Evolutionary conservation across 2,329 filamentous ascomycete genomes (phyloP).

Genomic region (Epichloe hybrida): DNA sequence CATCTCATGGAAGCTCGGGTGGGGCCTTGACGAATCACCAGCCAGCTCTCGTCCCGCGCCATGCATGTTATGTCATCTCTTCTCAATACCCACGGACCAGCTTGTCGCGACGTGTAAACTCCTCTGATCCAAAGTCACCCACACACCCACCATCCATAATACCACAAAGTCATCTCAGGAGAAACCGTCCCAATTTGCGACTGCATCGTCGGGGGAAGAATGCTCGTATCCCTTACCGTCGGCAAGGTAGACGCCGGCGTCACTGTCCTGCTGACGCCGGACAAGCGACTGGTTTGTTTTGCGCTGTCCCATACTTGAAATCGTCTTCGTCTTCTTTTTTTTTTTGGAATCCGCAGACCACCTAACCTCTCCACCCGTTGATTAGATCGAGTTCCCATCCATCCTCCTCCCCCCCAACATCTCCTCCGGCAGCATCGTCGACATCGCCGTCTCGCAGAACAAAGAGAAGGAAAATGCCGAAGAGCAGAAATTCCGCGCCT

Average conservation of each 20-base stretch:
- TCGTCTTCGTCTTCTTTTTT: not conserved
- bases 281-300: slow-evolving; percentile 70
- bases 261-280: slow-evolving; percentile 88
- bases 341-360: not conserved
- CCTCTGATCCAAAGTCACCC: not conserved
- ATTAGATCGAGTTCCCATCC: slow-evolving; percentile 93
- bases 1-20: not conserved
- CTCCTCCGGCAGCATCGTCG: slow-evolving; percentile 89
- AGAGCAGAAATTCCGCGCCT: slow-evolving; percentile 60
- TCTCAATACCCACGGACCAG: too few relatives aligned
- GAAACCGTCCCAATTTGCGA: not conserved
- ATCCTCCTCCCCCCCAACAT: slow-evolving; percentile 97
- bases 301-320: not conserved
- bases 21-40: not conserved
- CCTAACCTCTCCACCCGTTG: not conserved
- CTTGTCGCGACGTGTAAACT: too few relatives aligned
- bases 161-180: not conserved
- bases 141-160: not conserved
- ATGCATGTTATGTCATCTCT: too few relatives aligned
- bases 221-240: slow-evolving; percentile 96
- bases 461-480: slow-evolving; percentile 60
- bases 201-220: slow-evolving; percentile 24
- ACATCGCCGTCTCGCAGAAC: slow-evolving; percentile 91
- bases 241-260: slow-evolving; percentile 99
- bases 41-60: not conserved